Evolutionary conservation across 106 monocot species (phyloP), one percentile per base, ranked within the genome.

Genomic region (Posidonia australis): DNA sequence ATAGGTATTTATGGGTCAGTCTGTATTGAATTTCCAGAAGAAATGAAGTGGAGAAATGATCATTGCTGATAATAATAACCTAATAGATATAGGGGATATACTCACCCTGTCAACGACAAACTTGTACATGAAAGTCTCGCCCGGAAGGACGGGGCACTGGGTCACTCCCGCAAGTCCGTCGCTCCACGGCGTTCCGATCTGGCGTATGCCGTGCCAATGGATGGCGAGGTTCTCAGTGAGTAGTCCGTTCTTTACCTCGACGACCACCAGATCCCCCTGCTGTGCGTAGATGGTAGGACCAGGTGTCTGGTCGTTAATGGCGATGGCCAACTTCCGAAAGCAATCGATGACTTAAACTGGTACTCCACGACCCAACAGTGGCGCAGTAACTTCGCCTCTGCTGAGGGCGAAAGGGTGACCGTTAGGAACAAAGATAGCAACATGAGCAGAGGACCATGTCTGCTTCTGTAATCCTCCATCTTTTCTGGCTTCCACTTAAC

Each of bases 131-230:
- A 93, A 89, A 5, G 75, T 86, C 3, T 93, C 89, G 9, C 86
- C 89, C 0, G 93, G 86, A 0, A 67, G 45, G 65, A 83, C 82
- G 0, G 93, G 93, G 44, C 93, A 93, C 44, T 93, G 93, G 5
- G 93, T 84, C 17, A 93, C 83, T 0, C 83, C 93, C 45, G 79
- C 89, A 0, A 79, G 72, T 13, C 93, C 93, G 31, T 93, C 93
- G 30, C 70, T 77, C 93, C 86, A 89, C 1, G 93, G 93, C 0
- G 89, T 89, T 16, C 86, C 89, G 25, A 79, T 68, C 92, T 94
- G 86, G 0, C 89, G 72, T 51, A 94, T 89, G 9, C 89, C 86
- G 10, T 89, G 93, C 89, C 86, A 89, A 73, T 94, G 89, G 24
- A 94, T 76, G 31, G 82, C 89, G 11, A 63, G 24, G 74, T 86